Percentiles rank a stretch among this genome's conserved stretches.
Evolutionary conservation across 2,329 filamentous ascomycete genomes (phyloP).

Genomic region (Chaetomium olivaceum): DNA sequence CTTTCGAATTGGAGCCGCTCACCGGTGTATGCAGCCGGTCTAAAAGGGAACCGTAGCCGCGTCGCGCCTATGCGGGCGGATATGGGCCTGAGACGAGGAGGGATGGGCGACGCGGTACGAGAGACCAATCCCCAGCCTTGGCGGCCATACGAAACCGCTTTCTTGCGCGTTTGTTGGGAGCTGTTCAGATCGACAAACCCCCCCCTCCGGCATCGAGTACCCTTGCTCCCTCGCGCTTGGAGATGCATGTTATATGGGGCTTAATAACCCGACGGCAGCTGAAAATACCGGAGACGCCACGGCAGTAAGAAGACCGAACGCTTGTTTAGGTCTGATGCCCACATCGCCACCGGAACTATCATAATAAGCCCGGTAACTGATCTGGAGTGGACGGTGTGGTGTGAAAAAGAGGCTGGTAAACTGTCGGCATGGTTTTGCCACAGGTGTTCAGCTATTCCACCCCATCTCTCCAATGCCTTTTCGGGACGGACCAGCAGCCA

Average conservation of each 20-base stretch:
- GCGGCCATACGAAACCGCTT: slow-evolving; percentile 2
- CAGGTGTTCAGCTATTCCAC: slow-evolving; percentile 7
- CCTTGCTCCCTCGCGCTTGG: neutral
- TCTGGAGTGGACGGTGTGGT: neutral
- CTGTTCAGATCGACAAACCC: neutral
- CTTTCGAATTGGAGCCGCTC: slow-evolving; percentile 27
- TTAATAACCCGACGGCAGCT: slow-evolving; percentile 8
- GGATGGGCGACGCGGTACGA: slow-evolving; percentile 11
- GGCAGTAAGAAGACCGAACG: slow-evolving; percentile 10
- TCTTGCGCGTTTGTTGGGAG: slow-evolving; percentile 13
- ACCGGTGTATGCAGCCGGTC: slow-evolving; percentile 31
- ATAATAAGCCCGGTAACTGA: neutral
- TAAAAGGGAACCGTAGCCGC: slow-evolving; percentile 22
- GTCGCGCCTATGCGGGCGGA: slow-evolving; percentile 27
- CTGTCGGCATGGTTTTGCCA: neutral
- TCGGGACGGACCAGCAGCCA: slow-evolving; percentile 12
- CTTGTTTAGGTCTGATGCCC: neutral
- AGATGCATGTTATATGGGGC: slow-evolving; percentile 1
- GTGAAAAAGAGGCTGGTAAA: neutral
- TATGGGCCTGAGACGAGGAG: slow-evolving; percentile 10
- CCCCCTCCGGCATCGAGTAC: neutral
- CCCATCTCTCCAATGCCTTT: slow-evolving; percentile 13
- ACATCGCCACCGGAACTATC: neutral
- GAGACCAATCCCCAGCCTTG: slow-evolving; percentile 12
- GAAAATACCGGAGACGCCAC: slow-evolving; percentile 8